Evolutionary conservation across 345 rosid genomes (phyloP), one percentile per base, ranked within the genome.

Genomic region (Eucalyptus erythrocorys): DNA sequence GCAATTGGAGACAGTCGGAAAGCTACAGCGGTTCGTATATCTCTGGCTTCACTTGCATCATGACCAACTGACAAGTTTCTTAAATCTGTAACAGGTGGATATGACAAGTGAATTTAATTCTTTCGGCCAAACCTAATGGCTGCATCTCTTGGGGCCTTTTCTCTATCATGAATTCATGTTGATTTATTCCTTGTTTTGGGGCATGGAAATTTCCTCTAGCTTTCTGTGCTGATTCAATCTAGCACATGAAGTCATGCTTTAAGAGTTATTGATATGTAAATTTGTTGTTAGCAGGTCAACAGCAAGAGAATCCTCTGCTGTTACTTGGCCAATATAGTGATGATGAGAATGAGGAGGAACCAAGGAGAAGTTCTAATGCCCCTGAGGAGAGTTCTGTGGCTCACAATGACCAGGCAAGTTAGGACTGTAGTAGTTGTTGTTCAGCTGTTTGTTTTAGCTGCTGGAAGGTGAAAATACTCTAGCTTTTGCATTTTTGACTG

Each of bases 301-400:
- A 92, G 76, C 92, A 91, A 50, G 95, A 93, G 89, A 98, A 97
- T 90, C 99, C 99, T 76, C 93, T 98, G 90, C 93, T 93, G 85
- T 93, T 98, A 89, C 99, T 98, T 87, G 99, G 97, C 85, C 99
- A 96, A 87, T 98, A 98, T 88, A 97, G 98, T 81, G 99, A 97
- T 90, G 99, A 95, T 91, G 99, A 98, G 51, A 85, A 93, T 88
- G 96, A 97, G 61, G 96, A 95, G 50, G 95, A 93, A 55, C 88
- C 90, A 27, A 92, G 81, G 91, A 86, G 88, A 86, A 91, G 49
- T 71, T 88, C 84, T 66, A 91, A 86, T 88, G 90, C 89, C 87
- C 85, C 88, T 89, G 90, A 86, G 11, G 93, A 92, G 82, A 92
- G 88, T 91, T 88, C 94, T 47, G 43, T 90, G 81, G 90, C 89